phyloP scores from a whole-genome alignment of 495 filamentous ascomycete genomes.

The Pyrenula aspistea region DNA sequence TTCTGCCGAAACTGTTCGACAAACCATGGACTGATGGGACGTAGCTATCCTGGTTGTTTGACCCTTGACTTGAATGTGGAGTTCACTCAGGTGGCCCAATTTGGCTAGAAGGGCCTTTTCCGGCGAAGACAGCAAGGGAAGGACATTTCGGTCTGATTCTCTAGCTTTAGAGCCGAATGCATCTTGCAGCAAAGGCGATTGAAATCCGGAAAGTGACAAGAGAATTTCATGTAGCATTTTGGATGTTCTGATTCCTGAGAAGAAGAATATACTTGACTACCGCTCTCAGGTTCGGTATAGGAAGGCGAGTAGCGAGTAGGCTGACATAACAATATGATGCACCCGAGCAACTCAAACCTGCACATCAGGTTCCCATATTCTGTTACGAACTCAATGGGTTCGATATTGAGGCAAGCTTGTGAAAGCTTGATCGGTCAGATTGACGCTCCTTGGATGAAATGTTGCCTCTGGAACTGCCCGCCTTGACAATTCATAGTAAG shows the following conservation, averaged over 20 bases:
- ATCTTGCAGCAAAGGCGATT: conserved; percentile 65
- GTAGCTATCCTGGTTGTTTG: conserved; percentile 53
- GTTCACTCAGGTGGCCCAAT: conserved; percentile 59
- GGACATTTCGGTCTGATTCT: conserved; percentile 24
- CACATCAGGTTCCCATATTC: no score
- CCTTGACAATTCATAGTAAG: no score
- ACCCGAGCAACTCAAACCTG: conserved; percentile 37
- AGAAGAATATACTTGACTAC: not conserved
- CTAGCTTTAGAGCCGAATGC: conserved; percentile 20
- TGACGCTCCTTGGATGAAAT: no score
- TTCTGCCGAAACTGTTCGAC: conserved; percentile 74
- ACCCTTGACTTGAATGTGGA: conserved; percentile 57
- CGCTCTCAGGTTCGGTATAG: conserved; percentile 1
- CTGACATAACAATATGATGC: conserved; percentile 32
- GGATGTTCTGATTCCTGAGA: conserved; percentile 5
- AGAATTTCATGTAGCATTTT: conserved; percentile 96
- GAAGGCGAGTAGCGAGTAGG: conserved; percentile 10
- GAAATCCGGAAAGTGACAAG: conserved; percentile 85
- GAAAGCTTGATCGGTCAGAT: no score
- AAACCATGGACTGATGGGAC: conserved; percentile 64
- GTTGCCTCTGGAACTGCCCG: no score
- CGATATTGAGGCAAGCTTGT: no score
- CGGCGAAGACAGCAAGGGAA: conserved; percentile 55
- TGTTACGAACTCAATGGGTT: no score
- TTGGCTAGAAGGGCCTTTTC: conserved; percentile 72